Evolutionary conservation across 2,329 filamentous ascomycete genomes (phyloP).

Genomic region (Paraconiothyrium sp.): DNA sequence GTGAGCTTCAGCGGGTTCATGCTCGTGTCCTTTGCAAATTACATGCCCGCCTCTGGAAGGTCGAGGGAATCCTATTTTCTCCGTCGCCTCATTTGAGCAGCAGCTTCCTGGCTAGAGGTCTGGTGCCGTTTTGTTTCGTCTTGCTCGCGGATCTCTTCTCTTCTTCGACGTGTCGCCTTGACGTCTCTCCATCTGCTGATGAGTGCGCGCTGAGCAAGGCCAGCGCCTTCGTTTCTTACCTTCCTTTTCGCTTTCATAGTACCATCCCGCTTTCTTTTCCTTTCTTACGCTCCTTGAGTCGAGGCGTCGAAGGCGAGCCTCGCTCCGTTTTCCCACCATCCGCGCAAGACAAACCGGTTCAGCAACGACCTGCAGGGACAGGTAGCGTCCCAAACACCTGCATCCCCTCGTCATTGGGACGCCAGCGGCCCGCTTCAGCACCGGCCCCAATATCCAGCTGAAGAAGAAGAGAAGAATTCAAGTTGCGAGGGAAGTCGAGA

Average conservation of each 20-base stretch:
- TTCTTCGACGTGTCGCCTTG: constrained; percentile 19
- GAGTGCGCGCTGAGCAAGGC: constrained; percentile 10
- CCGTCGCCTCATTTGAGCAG: constrained; percentile 1
- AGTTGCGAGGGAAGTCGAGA: constrained; percentile 1
- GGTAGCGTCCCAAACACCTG: constrained; percentile 24
- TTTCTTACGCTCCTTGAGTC: constrained; percentile 30
- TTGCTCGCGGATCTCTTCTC: constrained; percentile 37
- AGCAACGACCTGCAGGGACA: constrained; percentile 38
- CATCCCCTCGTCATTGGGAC: constrained; percentile 9
- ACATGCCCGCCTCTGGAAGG: background rate
- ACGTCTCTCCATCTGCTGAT: constrained; percentile 27
- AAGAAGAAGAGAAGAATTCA: constrained; percentile 16
- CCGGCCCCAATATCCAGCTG: constrained; percentile 23
- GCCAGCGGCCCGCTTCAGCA: constrained; percentile 19
- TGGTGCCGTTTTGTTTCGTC: constrained; percentile 29
- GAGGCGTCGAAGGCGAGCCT: constrained; percentile 25
- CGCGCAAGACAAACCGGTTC: background rate
- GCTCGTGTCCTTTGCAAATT: constrained; percentile 13
- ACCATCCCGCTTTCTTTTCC: background rate
- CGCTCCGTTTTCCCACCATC: constrained; percentile 23
- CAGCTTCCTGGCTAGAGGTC: constrained; percentile 40
- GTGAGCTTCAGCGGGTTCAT: constrained; percentile 15
- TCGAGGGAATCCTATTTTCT: background rate
- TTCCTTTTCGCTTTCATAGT: background rate
- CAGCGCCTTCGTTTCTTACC: background rate